Percentiles rank a stretch among this genome's conserved stretches.
These are phyloP conservation scores for Flaveria bidentis DNA, from an alignment of 129 eudicot genomes.

Conservation along the genomic window DNA sequence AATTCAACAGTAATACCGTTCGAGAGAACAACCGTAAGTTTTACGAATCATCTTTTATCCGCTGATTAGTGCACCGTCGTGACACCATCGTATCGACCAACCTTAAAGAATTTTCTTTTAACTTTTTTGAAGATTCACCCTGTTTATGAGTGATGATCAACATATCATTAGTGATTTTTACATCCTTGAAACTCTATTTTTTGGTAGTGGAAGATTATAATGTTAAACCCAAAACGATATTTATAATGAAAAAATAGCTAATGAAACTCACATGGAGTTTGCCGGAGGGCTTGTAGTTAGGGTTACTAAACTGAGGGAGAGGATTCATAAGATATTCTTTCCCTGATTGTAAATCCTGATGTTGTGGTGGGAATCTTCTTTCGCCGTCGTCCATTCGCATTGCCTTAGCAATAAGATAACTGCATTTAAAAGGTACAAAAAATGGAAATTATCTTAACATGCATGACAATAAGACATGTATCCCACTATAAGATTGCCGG, in stretches of 20 bases:
- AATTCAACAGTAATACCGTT: too few species aligned
- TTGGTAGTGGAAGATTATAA: too few species aligned
- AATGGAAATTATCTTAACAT: neutral
- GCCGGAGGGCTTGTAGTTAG: slow-evolving; percentile 55
- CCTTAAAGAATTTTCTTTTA: too few species aligned
- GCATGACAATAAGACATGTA: neutral
- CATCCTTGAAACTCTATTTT: too few species aligned
- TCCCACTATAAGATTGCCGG: neutral
- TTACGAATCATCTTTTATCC: too few species aligned
- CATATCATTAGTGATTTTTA: too few species aligned
- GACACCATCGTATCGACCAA: too few species aligned
- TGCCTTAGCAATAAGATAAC: neutral
- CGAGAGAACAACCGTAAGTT: too few species aligned
- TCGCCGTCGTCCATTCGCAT: slow-evolving; percentile 19
- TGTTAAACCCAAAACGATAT: slow-evolving; percentile 3
- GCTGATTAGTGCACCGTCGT: too few species aligned
- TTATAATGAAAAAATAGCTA: neutral
- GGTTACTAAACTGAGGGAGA: slow-evolving; percentile 35
- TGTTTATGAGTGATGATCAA: too few species aligned
- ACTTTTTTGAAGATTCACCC: too few species aligned
- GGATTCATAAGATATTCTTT: slow-evolving; percentile 77
- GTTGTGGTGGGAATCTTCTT: slow-evolving; percentile 60
- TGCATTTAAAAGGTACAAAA: neutral
- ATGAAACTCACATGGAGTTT: slow-evolving; percentile 53
- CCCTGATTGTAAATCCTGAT: slow-evolving; percentile 72